These are phyloP conservation scores for Clohesyomyces aquaticus DNA, from an alignment of 495 filamentous ascomycete genomes.

Conservation along the genomic window DNA sequence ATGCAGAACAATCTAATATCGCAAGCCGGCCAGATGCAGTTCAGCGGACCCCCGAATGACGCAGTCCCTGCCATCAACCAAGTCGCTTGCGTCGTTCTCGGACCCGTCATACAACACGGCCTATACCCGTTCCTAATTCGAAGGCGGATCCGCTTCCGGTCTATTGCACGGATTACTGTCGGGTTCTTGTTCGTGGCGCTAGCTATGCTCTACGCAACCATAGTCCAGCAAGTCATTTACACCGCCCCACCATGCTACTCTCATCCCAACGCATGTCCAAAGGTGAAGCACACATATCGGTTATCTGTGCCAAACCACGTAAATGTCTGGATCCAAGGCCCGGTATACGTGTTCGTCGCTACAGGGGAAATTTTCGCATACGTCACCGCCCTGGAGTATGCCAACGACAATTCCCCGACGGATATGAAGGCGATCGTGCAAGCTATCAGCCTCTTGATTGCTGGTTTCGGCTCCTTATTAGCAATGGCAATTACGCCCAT, in stretches of 20 bases:
- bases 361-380: constrained; percentile 24
- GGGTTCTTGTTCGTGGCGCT: constrained; percentile 52
- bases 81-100: constrained; percentile 52
- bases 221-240: constrained; percentile 56
- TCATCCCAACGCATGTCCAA: constrained; percentile 48
- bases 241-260: constrained; percentile 56
- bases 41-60: constrained; percentile 57
- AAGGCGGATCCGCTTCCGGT: constrained; percentile 49
- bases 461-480: constrained; percentile 9
- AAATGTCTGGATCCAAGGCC: constrained; percentile 25
- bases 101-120: constrained; percentile 53
- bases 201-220: constrained; percentile 56
- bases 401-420: constrained; percentile 18
- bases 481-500: constrained; percentile 22
- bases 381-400: constrained; percentile 38
- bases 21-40: constrained; percentile 58
- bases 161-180: constrained; percentile 57
- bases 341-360: constrained; percentile 29
- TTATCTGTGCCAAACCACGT: constrained; percentile 6
- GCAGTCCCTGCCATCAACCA: constrained; percentile 32
- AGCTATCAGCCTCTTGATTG: constrained; percentile 19
- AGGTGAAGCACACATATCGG: not conserved
- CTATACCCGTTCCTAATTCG: constrained; percentile 53
- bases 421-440: constrained; percentile 33
- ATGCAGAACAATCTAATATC: constrained; percentile 58